phyloP scores from a whole-genome alignment of 2,329 filamentous ascomycete species.

The Ophiosphaerella korrae region DNA sequence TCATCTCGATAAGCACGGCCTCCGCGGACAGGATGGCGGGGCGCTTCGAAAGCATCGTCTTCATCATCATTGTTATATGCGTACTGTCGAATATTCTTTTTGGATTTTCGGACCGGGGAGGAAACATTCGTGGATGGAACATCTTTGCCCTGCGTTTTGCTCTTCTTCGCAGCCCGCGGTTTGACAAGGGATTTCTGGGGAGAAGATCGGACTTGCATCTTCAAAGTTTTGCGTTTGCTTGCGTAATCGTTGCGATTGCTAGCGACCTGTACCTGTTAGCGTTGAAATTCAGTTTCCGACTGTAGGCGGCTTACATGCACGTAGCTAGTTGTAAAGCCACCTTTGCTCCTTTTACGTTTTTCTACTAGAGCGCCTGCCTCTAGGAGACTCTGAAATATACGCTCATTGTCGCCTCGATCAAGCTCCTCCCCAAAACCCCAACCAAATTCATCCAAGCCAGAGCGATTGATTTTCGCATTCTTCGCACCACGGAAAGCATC shows the following conservation, averaged over 20 bases:
- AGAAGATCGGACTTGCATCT: constrained; percentile 60
- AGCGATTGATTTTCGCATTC: constrained; percentile 62
- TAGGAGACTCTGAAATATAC: constrained; percentile 78
- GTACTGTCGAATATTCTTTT: constrained; percentile 40
- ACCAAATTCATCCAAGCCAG: constrained; percentile 58
- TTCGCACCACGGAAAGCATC: constrained; percentile 79
- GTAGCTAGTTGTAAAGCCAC: constrained; percentile 76
- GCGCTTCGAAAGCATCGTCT: constrained; percentile 30
- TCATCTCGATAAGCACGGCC: constrained; percentile 45
- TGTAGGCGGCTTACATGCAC: constrained; percentile 60
- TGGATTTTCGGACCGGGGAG: constrained; percentile 61
- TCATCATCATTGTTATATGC: constrained; percentile 31
- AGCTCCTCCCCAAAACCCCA: constrained; percentile 71
- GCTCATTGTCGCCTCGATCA: constrained; percentile 77
- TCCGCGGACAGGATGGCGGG: constrained; percentile 22
- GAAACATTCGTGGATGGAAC: constrained; percentile 71
- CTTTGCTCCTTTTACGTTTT: constrained; percentile 67
- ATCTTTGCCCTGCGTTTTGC: constrained; percentile 47
- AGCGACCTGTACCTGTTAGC: constrained; percentile 46
- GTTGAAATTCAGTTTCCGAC: neutral
- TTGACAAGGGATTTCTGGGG: constrained; percentile 46
- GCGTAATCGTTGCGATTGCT: constrained; percentile 54
- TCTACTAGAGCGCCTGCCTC: constrained; percentile 76
- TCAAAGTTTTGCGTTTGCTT: constrained; percentile 44
- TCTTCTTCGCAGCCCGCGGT: constrained; percentile 22